These are phyloP conservation scores for Dictyostelium purpureum DNA, from an alignment of 78 protist genomes.

Conservation along the genomic window DNA sequence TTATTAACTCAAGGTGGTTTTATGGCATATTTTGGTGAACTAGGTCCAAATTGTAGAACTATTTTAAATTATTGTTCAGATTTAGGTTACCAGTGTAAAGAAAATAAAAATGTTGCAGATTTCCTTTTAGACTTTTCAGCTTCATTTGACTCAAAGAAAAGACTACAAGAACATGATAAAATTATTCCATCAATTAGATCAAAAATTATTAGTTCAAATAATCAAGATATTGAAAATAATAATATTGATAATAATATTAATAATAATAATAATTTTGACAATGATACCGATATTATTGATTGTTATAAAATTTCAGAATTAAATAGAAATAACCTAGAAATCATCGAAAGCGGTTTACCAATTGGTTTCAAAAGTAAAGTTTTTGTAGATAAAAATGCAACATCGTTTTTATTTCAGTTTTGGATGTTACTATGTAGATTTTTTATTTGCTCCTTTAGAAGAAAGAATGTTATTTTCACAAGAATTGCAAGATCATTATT, in stretches of 20 bases:
- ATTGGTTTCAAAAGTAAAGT: background rate
- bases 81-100: constrained; percentile 28
- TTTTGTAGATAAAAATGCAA: constrained; percentile 17
- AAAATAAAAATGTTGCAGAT: constrained; percentile 70
- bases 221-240: background rate
- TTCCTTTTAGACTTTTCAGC: constrained; percentile 60
- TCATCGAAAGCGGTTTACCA: background rate
- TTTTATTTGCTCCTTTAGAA: constrained; percentile 23
- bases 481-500: constrained; percentile 16
- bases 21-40: constrained; percentile 80
- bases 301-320: background rate
- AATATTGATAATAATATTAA: background rate
- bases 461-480: background rate
- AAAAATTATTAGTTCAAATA: background rate
- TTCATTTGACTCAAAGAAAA: background rate
- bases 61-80: constrained; percentile 17
- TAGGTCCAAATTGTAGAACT: constrained; percentile 22
- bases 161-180: constrained; percentile 34
- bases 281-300: constrained; percentile 32
- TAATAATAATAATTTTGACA: background rate
- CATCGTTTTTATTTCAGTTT: constrained; percentile 1
- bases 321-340: background rate
- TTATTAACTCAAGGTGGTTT: constrained; percentile 85
- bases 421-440: background rate
- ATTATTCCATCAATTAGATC: background rate